Conservation (phyloP, 768 basidiomycete genomes). For the Collybia mongolica region DNA sequence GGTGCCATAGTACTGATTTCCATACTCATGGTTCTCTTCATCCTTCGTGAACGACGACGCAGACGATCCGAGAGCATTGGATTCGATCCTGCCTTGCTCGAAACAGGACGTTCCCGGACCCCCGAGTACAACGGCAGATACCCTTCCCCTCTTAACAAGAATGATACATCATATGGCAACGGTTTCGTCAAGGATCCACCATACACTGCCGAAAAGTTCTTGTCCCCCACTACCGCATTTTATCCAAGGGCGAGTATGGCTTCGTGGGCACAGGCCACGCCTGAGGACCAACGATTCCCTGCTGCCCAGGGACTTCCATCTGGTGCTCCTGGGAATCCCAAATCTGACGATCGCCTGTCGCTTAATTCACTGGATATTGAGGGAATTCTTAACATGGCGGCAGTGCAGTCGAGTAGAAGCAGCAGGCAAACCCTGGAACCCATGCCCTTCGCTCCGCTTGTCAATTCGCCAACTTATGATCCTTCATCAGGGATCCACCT, state of each 20-base stretch:
- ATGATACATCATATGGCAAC: background rate
- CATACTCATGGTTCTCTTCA: slow-evolving; percentile 41
- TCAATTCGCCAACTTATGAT: slow-evolving; percentile 9
- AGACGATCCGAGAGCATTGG: slow-evolving; percentile 15
- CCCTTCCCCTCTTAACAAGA: slow-evolving; percentile 6
- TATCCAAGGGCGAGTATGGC: slow-evolving; percentile 24
- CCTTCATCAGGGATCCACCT: slow-evolving; percentile 4
- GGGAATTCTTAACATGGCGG: slow-evolving; percentile 53
- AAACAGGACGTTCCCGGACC: slow-evolving; percentile 9
- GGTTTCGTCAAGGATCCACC: slow-evolving; percentile 25
- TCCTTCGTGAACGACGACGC: slow-evolving; percentile 38
- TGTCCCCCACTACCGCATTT: slow-evolving; percentile 23
- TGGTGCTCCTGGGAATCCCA: background rate
- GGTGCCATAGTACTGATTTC: slow-evolving; percentile 36
- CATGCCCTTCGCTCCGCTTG: slow-evolving; percentile 11
- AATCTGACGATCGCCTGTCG: slow-evolving; percentile 21
- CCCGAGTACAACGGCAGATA: background rate
- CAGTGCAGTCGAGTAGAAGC: slow-evolving; percentile 28
- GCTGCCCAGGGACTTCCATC: background rate
- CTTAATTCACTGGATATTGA: slow-evolving; percentile 47
- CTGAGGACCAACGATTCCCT: slow-evolving; percentile 22
- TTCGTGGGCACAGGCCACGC: slow-evolving; percentile 31
- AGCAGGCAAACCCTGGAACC: slow-evolving; percentile 24
- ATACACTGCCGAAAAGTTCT: slow-evolving; percentile 30
- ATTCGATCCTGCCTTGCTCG: slow-evolving; percentile 24